Evolutionary conservation across 148 eudicot species (phyloP).

Genomic region (Selenicereus undatus): DNA sequence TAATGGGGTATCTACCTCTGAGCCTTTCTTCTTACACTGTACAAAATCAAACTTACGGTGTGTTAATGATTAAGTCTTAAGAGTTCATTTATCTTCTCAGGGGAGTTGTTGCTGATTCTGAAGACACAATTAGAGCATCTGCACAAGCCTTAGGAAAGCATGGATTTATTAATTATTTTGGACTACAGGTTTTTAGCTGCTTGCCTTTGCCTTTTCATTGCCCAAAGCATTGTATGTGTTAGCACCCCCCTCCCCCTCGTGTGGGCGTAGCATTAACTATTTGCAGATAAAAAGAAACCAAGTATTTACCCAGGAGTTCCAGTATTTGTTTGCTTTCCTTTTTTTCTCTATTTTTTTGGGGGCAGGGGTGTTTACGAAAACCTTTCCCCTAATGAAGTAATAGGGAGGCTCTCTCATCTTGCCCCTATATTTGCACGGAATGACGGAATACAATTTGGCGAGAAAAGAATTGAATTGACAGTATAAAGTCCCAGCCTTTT

Average conservation of each 20-base stretch:
- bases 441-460: too few species aligned
- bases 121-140: conserved; percentile 69
- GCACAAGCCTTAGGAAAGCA: conserved; percentile 64
- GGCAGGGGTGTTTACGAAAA: neutral
- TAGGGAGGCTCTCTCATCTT: too few species aligned
- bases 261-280: neutral
- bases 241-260: neutral
- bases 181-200: conserved; percentile 61
- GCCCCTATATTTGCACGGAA: neutral
- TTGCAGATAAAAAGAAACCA: neutral
- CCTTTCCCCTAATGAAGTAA: too few species aligned
- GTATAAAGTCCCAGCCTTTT: neutral
- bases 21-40: neutral
- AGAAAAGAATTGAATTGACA: neutral
- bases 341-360: neutral
- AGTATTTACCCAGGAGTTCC: neutral
- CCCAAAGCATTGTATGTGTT: neutral
- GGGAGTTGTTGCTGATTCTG: conserved; percentile 77
- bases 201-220: neutral
- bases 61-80: neutral
- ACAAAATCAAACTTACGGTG: neutral
- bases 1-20: neutral
- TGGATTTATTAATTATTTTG: conserved; percentile 94
- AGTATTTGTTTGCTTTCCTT: too few species aligned
- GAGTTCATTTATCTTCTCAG: conserved; percentile 39